These are phyloP conservation scores for Kodamaea leandrae DNA, from an alignment of 805 yeast genomes.

Conservation along the genomic window DNA sequence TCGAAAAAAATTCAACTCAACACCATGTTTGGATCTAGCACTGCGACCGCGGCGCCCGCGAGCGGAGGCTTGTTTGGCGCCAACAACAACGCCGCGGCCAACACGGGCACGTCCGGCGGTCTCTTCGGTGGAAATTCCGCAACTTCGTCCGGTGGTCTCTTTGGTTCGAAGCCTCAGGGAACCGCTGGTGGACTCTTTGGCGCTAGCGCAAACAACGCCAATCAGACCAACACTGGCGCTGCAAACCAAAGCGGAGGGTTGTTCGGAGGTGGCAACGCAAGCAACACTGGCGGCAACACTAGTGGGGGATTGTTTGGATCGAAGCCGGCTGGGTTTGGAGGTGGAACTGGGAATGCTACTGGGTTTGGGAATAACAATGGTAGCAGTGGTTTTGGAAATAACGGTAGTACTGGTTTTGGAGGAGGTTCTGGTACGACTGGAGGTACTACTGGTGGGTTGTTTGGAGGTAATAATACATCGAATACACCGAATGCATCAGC, in stretches of 20 bases:
- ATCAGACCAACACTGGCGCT: not conserved
- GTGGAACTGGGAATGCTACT: not conserved
- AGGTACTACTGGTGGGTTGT: constrained; percentile 6
- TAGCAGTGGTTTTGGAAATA: not conserved
- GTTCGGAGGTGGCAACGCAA: no score
- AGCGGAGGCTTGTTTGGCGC: constrained; percentile 7
- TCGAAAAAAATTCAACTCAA: constrained; percentile 3
- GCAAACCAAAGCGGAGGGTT: not conserved
- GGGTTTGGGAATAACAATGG: not conserved
- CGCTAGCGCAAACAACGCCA: constrained; percentile 2
- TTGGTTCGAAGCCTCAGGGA: constrained; percentile 2
- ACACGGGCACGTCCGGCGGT: constrained; percentile 5
- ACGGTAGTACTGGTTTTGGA: not conserved
- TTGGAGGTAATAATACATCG: constrained; percentile 6
- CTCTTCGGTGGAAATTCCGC: constrained; percentile 5
- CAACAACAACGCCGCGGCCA: not conserved
- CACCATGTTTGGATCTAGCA: constrained; percentile 17
- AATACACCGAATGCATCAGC: no score
- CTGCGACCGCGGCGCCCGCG: constrained; percentile 10
- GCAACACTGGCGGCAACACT: no score
- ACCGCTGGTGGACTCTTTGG: constrained; percentile 6
- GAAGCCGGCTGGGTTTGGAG: not conserved
- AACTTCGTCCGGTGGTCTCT: constrained; percentile 4
- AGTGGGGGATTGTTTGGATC: constrained; percentile 1
- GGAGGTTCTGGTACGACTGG: not conserved